Evolutionary conservation across 2,329 filamentous ascomycete genomes (phyloP).

Genomic region (Meredithiella fracta): DNA sequence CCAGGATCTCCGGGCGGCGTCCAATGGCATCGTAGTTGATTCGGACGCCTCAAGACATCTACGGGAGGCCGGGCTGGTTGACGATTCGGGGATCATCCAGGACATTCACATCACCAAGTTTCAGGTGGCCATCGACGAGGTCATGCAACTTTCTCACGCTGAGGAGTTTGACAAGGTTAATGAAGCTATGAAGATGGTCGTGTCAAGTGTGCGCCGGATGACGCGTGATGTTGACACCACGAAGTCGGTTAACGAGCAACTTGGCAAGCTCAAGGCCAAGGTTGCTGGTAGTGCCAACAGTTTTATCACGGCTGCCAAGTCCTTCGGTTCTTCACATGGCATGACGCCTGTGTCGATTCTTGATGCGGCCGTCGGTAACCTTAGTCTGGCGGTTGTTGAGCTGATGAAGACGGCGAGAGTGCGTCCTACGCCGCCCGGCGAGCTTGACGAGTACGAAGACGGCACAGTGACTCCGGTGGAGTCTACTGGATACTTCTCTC

Average conservation of each 20-base stretch:
- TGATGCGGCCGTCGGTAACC: slow-evolving; percentile 82
- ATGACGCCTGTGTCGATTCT: slow-evolving; percentile 85
- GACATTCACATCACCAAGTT: slow-evolving; percentile 91
- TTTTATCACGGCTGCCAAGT: slow-evolving; percentile 85
- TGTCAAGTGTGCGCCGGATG: slow-evolving; percentile 68
- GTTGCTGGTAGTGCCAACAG: slow-evolving; percentile 92
- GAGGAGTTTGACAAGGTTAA: slow-evolving; percentile 61
- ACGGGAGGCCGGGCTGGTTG: slow-evolving; percentile 49
- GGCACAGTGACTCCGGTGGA: slow-evolving; percentile 48
- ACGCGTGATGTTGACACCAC: slow-evolving; percentile 60
- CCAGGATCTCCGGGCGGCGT: slow-evolving; percentile 63
- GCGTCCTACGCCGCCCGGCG: slow-evolving; percentile 53
- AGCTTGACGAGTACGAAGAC: slow-evolving; percentile 65
- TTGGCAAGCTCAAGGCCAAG: slow-evolving; percentile 56
- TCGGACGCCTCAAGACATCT: slow-evolving; percentile 53
- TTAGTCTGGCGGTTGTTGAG: slow-evolving; percentile 73
- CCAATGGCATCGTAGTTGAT: slow-evolving; percentile 53
- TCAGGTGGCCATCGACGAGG: slow-evolving; percentile 83
- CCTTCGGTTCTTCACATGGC: slow-evolving; percentile 67
- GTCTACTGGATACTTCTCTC: slow-evolving; percentile 52
- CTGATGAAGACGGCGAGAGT: slow-evolving; percentile 74
- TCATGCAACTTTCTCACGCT: slow-evolving; percentile 59
- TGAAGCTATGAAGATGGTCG: slow-evolving; percentile 73
- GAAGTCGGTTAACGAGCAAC: slow-evolving; percentile 34
- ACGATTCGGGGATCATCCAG: slow-evolving; percentile 63